phyloP scores from a whole-genome alignment of 2,329 filamentous ascomycete genomes.

The Ophiostoma sp. region DNA sequence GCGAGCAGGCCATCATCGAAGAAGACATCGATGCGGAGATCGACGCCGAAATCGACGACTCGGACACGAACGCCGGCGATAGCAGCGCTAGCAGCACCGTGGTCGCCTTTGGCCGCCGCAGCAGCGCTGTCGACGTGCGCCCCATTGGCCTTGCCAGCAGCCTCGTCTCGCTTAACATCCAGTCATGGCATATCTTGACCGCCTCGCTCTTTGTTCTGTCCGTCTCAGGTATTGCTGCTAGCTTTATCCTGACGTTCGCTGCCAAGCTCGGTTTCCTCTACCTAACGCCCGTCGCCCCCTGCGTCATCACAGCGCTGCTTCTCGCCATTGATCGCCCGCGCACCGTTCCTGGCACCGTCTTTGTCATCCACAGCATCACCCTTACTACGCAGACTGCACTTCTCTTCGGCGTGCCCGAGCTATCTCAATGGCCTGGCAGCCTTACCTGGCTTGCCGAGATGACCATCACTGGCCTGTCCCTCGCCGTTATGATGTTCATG shows the following conservation, averaged over 20 bases:
- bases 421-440: conserved; percentile 26
- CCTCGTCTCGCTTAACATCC: conserved; percentile 17
- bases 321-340: conserved; percentile 32
- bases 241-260: conserved; percentile 25
- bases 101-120: conserved; percentile 18
- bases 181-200: conserved; percentile 31
- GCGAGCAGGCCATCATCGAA: not conserved
- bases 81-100: conserved; percentile 21
- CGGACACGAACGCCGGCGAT: conserved; percentile 14
- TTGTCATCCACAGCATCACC: conserved; percentile 32
- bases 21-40: not conserved
- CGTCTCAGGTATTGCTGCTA: conserved; percentile 32
- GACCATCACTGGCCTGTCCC: conserved; percentile 40
- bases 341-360: conserved; percentile 29
- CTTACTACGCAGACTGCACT: conserved; percentile 33
- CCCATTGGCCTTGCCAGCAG: conserved; percentile 10
- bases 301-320: conserved; percentile 30
- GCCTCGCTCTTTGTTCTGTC: conserved; percentile 37
- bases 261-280: conserved; percentile 29
- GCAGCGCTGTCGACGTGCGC: conserved; percentile 16
- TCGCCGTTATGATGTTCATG: conserved; percentile 58
- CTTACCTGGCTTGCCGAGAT: conserved; percentile 33
- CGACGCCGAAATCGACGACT: conserved; percentile 16
- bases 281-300: conserved; percentile 34
- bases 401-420: conserved; percentile 33